Evolutionary conservation across 2,329 filamentous ascomycete genomes (phyloP).

Genomic region (Pseudopyrenochaeta lycopersici): DNA sequence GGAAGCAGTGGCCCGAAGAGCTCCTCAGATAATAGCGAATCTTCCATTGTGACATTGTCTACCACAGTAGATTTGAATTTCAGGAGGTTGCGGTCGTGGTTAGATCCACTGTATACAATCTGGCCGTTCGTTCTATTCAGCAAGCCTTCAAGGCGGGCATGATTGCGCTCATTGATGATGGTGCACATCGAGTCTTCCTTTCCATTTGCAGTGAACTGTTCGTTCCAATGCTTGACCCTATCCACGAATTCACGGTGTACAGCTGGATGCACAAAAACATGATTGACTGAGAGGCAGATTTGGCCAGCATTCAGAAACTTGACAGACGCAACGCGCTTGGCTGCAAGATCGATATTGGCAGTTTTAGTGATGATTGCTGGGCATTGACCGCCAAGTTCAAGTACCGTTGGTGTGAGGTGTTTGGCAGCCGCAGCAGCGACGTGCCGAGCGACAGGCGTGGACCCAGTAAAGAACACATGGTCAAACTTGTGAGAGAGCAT

Average conservation of each 20-base stretch:
- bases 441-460: slow-evolving; percentile 1
- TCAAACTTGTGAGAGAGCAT: slow-evolving; percentile 4
- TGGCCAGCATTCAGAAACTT: slow-evolving; percentile 47
- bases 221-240: neutral
- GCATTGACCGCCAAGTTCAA: slow-evolving; percentile 59
- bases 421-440: slow-evolving; percentile 51
- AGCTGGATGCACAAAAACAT: neutral
- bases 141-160: neutral
- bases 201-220: neutral
- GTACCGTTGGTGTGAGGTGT: slow-evolving; percentile 54
- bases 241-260: neutral
- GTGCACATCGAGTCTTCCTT: neutral
- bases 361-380: slow-evolving; percentile 55
- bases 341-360: slow-evolving; percentile 55
- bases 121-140: neutral
- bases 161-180: slow-evolving; percentile 6
- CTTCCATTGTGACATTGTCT: slow-evolving; percentile 42
- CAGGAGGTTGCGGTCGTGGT: neutral
- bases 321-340: slow-evolving; percentile 54
- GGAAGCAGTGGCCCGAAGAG: slow-evolving; percentile 58
- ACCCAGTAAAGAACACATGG: slow-evolving; percentile 4
- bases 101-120: neutral
- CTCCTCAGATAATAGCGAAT: slow-evolving; percentile 56
- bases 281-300: slow-evolving; percentile 2
- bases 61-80: slow-evolving; percentile 51